Evolutionary conservation across 2,329 filamentous ascomycete genomes (phyloP), one percentile per base, ranked within the genome.

Genomic region (Trichophaea hybrida): DNA sequence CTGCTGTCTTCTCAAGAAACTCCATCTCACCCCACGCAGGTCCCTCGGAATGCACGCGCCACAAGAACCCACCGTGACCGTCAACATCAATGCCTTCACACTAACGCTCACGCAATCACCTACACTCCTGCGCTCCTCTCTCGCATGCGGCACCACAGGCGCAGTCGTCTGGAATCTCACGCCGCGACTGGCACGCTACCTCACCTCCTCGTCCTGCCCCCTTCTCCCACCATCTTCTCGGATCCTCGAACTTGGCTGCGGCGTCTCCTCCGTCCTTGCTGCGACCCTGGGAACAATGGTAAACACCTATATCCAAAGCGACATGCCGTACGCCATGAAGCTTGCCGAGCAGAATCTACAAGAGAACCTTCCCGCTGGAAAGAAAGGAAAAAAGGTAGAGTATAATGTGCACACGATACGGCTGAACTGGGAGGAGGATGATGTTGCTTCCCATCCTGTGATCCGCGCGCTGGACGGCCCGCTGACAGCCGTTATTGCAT

Each of bases 161-260:
- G 85, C 85, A 85, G 89, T 95, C 15, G 76, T 97, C 6, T 98
- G 93, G 93, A 89, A 86, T 72, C 85, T 95, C 66, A 91, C 88
- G 0, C 88, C 90, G 6, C 75, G 82, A 49, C 83, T 97, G 69
- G 87, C 90, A 24, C 75, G 81, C 65, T 97, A 88, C 88, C 78
- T 76, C 82, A 37, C 77, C 78, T 2, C 72, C 77, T 1, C 69
- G 72, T 34, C 89, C 88, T 70, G 35, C 35, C 71, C 81, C 0
- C 68, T 84, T 55, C 75, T 91, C 6, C 72, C 75, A 31, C 61
- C 75, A 0, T 67, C 74, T 1, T 82, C 85, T 4, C 75, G 75
- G 5, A 75, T 90, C 17, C 75, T 95, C 58, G 93, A 97, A 70
- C 80, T 98, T 5, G 93, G 93, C 48, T 89, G 88, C 70, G 93